phyloP scores from a whole-genome alignment of 2,329 filamentous ascomycete genomes.

The Periconia macrospinosa region DNA sequence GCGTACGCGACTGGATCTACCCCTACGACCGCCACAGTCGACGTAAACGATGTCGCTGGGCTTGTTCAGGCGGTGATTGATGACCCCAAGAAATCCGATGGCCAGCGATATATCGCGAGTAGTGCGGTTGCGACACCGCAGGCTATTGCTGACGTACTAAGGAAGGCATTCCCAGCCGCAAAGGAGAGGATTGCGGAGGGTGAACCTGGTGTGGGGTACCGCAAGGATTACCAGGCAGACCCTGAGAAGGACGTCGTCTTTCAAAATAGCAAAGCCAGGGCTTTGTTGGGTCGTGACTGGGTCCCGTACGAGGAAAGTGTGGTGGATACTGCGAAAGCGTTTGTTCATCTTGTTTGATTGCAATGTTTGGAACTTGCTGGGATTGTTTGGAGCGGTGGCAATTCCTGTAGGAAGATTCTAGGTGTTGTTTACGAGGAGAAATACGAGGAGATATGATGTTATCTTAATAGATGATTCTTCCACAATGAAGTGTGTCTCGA shows the following conservation, averaged over 20 bases:
- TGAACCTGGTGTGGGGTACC: conserved; percentile 46
- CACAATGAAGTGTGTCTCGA: too few species aligned
- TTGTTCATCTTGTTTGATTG: conserved; percentile 20
- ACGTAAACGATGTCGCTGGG: conserved; percentile 51
- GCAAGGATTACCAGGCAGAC: conserved; percentile 20
- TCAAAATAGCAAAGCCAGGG: conserved; percentile 21
- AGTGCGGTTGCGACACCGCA: conserved; percentile 39
- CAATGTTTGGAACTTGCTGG: not conserved
- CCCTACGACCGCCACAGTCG: conserved; percentile 39
- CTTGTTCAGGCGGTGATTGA: conserved; percentile 44
- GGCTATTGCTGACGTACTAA: conserved; percentile 48
- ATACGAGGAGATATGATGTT: too few species aligned
- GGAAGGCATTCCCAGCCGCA: conserved; percentile 40
- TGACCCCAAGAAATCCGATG: conserved; percentile 40
- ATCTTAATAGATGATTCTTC: too few species aligned
- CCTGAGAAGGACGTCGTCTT: conserved; percentile 12
- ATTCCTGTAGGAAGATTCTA: not conserved
- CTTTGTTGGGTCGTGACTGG: conserved; percentile 17
- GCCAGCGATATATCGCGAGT: conserved; percentile 47
- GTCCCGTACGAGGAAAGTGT: conserved; percentile 27
- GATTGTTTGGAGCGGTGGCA: not conserved
- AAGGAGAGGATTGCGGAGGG: conserved; percentile 41
- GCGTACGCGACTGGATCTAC: conserved; percentile 23
- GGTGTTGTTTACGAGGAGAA: too few species aligned
- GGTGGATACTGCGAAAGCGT: conserved; percentile 40